Conservation (phyloP, 1,139 yeast genomes). For the Protomyces lactucae-debilis region DNA sequence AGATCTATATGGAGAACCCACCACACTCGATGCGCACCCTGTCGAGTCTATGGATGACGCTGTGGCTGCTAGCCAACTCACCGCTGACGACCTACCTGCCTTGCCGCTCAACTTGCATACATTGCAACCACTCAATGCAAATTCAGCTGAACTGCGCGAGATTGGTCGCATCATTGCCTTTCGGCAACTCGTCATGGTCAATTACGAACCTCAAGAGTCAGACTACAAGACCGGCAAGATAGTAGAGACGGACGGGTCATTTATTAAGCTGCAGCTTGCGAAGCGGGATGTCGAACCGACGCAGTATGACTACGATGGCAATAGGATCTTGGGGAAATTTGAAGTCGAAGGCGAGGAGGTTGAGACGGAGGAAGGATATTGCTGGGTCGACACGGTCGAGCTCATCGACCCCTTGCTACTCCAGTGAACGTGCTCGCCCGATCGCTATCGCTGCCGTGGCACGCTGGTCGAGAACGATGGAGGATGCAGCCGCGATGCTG, state of each 20-base stretch:
- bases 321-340: constrained; percentile 15
- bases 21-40: background rate
- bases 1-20: constrained; percentile 19
- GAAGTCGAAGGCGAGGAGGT: constrained; percentile 5
- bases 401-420: constrained; percentile 10
- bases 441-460: too few species aligned
- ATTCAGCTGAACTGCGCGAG: background rate
- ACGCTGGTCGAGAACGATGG: too few species aligned
- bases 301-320: constrained; percentile 21
- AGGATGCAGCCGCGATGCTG: too few species aligned
- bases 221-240: constrained; percentile 13
- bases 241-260: background rate
- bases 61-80: background rate
- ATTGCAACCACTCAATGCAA: background rate
- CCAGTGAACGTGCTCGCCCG: too few species aligned
- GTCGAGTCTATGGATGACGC: background rate
- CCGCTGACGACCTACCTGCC: background rate
- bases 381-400: background rate
- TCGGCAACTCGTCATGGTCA: constrained; percentile 17
- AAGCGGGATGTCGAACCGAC: constrained; percentile 8
- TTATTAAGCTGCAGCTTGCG: constrained; percentile 5
- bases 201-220: constrained; percentile 5
- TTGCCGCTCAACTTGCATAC: background rate
- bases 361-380: constrained; percentile 7
- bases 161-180: constrained; percentile 10